Percentiles rank a stretch among this genome's conserved stretches.
These are phyloP conservation scores for Paecilomyces niveus DNA, from an alignment of 2,329 filamentous ascomycete species.

Conservation along the genomic window DNA sequence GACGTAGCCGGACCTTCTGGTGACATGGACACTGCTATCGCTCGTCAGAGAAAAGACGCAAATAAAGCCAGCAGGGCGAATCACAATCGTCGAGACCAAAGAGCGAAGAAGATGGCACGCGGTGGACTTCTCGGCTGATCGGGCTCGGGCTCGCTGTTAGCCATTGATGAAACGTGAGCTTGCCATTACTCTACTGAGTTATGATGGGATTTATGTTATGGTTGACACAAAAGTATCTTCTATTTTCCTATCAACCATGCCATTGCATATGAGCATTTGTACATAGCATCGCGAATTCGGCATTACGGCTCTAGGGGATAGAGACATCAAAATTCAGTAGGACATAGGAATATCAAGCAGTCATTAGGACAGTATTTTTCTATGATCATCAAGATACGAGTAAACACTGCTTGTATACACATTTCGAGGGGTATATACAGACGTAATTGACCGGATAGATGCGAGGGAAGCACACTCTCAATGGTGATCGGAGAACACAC, in stretches of 20 bases:
- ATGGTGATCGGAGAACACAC: slow-evolving; percentile 19
- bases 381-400: neutral
- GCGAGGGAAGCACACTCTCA: neutral
- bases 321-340: neutral
- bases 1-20: slow-evolving; percentile 57
- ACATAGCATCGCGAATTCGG: neutral
- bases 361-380: neutral
- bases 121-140: slow-evolving; percentile 36
- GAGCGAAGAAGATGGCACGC: slow-evolving; percentile 56
- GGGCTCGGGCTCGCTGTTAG: neutral
- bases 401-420: neutral
- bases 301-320: neutral
- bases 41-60: slow-evolving; percentile 70
- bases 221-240: neutral
- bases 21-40: slow-evolving; percentile 64
- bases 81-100: slow-evolving; percentile 71
- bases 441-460: neutral
- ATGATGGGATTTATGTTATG: too few relatives aligned
- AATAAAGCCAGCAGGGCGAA: slow-evolving; percentile 77
- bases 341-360: neutral
- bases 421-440: neutral
- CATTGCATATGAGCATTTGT: neutral
- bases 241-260: neutral
- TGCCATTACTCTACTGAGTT: neutral
- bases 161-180: neutral